Conservation (phyloP, 202 grass and related monocot genomes). For the Panicum virgatum region DNA sequence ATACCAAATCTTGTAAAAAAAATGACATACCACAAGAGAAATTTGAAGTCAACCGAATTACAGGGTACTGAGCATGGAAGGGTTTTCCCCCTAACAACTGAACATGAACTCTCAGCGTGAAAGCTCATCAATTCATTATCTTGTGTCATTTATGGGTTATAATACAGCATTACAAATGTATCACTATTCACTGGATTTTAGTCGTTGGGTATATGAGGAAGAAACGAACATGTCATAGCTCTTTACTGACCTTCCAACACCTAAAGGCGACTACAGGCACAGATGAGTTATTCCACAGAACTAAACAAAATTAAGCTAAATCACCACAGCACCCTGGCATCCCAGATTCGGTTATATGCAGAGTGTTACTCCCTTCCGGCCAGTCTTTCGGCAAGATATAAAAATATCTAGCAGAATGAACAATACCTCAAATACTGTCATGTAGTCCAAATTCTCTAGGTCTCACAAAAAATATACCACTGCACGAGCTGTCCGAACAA, state of each 20-base stretch:
- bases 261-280: not conserved
- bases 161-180: not conserved
- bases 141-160: not conserved
- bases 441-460: conserved; percentile 1
- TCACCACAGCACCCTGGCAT: not conserved
- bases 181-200: not conserved
- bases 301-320: conserved; percentile 16
- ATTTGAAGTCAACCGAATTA: not conserved
- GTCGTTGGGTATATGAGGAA: not conserved
- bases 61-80: not conserved
- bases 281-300: not conserved
- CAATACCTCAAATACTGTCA: not conserved
- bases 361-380: not conserved
- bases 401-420: not conserved
- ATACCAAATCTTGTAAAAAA: not conserved
- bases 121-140: not conserved
- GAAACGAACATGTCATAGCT: not conserved
- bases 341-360: conserved; percentile 1
- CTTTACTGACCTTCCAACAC: not conserved
- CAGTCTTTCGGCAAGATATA: not conserved
- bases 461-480: not conserved
- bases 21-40: not conserved
- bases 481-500: not conserved
- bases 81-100: not conserved
- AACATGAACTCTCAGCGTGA: not conserved